Base-by-base conservation (phyloP, 1,284 basidiomycete genomes). In the Taiwanofungus camphoratus region DNA sequence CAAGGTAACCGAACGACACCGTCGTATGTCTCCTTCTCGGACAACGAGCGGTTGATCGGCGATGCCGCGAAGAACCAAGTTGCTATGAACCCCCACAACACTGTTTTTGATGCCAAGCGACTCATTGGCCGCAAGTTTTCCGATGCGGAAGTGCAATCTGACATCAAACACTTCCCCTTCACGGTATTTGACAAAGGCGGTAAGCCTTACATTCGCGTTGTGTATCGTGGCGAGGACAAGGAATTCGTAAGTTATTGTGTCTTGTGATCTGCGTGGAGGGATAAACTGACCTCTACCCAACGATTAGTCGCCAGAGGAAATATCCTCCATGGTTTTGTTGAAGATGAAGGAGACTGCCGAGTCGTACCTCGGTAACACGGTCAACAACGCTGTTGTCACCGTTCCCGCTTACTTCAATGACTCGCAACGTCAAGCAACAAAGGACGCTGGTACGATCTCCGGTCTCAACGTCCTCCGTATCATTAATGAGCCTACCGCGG, bases 301-400 rank as follows among this genome's bases (percentile, higher is more conserved):
- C 44, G 20, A 54, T 3, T 54, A 88, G 85, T 88, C 91, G 19
- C 92, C 93, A 31, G 92, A 97, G 66, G 94, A 98, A 70, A 83
- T 99, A 59, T 97, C 93, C 3, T 93, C 95, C 48, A 99, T 99
- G 94, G 80, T 99, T 54, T 80, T 97, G 48, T 71, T 82, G 55
- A 98, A 98, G 79, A 98, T 98, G 95, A 93, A 91, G 77, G 95
- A 98, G 75, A 92, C 83, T 45, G 94, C 94, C 36, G 95, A 98
- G 75, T 89, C 94, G 20, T 97, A 98, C 73, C 84, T 99, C 56
- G 95, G 94, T 51, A 70, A 68, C 43, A 79, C 74, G 52, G 75
- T 95, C 64, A 82, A 68, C 62, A 89, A 94, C 62, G 95, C 95
- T 50, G 92, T 96, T 57, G 84, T 96, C 62, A 93, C 90, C 48